These are phyloP conservation scores for Pichia thaimueangensis DNA, from an alignment of 805 yeast species.

Conservation along the genomic window DNA sequence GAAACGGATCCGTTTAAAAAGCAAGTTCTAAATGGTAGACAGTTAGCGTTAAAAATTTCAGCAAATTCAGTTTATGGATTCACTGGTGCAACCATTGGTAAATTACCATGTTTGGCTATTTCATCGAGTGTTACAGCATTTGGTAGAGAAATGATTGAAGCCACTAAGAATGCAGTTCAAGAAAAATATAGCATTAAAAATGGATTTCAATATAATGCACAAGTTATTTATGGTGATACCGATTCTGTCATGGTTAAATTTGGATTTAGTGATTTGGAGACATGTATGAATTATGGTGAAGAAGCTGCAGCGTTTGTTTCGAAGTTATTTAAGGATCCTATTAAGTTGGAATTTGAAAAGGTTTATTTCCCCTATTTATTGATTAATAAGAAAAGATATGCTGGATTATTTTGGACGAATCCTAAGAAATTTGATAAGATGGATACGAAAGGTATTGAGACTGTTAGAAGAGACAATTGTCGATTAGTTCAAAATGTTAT, in stretches of 20 bases:
- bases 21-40: constrained; percentile 95
- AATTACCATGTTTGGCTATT: constrained; percentile 91
- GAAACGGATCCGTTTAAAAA: constrained; percentile 93
- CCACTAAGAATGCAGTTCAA: constrained; percentile 82
- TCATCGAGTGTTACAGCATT: constrained; percentile 93
- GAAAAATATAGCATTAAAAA: constrained; percentile 70
- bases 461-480: constrained; percentile 97
- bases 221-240: constrained; percentile 96
- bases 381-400: constrained; percentile 94
- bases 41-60: constrained; percentile 89
- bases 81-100: constrained; percentile 98
- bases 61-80: constrained; percentile 99
- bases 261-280: constrained; percentile 72
- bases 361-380: constrained; percentile 91
- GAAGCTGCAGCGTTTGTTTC: constrained; percentile 93
- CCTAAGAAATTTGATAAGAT: constrained; percentile 90
- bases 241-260: constrained; percentile 99
- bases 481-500: constrained; percentile 90
- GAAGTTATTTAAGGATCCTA: constrained; percentile 70
- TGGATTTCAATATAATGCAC: constrained; percentile 79
- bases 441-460: constrained; percentile 98
- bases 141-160: constrained; percentile 95
- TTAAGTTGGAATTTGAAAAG: constrained; percentile 92
- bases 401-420: constrained; percentile 93
- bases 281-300: constrained; percentile 87